Evolutionary conservation across 805 yeast species (phyloP).

Genomic region (Candida fluviatilis): DNA sequence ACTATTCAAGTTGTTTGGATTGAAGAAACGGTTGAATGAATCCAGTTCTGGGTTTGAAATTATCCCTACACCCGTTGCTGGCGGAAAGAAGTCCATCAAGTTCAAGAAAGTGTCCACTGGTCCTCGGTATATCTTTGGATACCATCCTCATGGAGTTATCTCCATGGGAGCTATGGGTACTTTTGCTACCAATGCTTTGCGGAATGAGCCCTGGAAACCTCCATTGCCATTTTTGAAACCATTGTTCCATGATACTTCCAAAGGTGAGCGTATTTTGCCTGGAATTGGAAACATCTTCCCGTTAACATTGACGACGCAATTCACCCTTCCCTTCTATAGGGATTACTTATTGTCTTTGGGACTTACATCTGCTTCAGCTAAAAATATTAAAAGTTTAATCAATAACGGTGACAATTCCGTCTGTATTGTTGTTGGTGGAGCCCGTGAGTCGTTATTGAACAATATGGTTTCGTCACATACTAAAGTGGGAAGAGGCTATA

Average conservation of each 20-base stretch:
- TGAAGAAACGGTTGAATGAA: constrained; percentile 35
- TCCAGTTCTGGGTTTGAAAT: constrained; percentile 10
- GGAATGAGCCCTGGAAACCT: constrained; percentile 41
- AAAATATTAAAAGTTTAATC: constrained; percentile 64
- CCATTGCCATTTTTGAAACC: constrained; percentile 28
- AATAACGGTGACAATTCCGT: constrained; percentile 64
- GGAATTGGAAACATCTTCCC: constrained; percentile 74
- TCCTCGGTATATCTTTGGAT: constrained; percentile 81
- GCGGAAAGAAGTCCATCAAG: constrained; percentile 8
- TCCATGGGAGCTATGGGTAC: constrained; percentile 88
- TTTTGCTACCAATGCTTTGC: constrained; percentile 54
- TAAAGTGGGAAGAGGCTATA: constrained; percentile 35
- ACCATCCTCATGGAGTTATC: constrained; percentile 96
- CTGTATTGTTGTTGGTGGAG: constrained; percentile 93
- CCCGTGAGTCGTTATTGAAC: constrained; percentile 75
- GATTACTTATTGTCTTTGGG: constrained; percentile 83
- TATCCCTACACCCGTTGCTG: background rate
- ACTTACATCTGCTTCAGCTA: constrained; percentile 75
- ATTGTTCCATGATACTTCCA: constrained; percentile 61
- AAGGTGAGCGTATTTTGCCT: constrained; percentile 66
- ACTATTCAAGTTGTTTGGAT: constrained; percentile 32
- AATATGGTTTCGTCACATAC: constrained; percentile 30
- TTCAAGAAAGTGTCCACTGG: constrained; percentile 44
- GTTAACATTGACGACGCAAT: constrained; percentile 79
- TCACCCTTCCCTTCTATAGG: constrained; percentile 77